phyloP scores from a whole-genome alignment of 2,329 filamentous ascomycete genomes.

The Cytospora leucostoma region DNA sequence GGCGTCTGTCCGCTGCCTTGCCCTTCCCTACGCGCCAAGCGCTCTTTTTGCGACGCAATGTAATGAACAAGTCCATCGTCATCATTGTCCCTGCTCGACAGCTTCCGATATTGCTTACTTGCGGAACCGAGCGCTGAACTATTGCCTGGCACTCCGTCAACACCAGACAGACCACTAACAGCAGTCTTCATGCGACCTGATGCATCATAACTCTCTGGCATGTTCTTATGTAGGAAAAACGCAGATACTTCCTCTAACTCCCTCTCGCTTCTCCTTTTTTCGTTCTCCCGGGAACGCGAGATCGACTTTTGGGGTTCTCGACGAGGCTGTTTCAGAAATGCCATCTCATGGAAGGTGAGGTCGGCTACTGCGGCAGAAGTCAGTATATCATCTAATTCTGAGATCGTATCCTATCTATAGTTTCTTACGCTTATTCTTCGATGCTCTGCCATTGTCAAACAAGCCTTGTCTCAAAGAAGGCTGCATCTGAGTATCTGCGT shows the following conservation, averaged over 20 bases:
- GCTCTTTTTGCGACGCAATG: background rate
- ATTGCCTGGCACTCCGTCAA: background rate
- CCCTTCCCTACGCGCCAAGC: background rate
- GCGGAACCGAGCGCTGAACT: background rate
- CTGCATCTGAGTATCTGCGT: conserved; percentile 37
- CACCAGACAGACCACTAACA: conserved; percentile 10
- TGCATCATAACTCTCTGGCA: conserved; percentile 18
- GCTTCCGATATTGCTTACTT: background rate
- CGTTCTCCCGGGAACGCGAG: conserved; percentile 29
- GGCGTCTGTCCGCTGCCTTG: conserved; percentile 25
- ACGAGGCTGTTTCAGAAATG: conserved; percentile 40
- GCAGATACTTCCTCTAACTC: conserved; percentile 41
- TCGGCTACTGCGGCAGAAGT: conserved; percentile 47
- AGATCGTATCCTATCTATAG: background rate
- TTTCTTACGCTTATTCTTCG: conserved; percentile 22
- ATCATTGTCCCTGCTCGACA: background rate
- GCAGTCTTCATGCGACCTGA: conserved; percentile 13
- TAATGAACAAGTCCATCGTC: background rate
- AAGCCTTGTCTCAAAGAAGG: conserved; percentile 43
- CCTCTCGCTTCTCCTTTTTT: conserved; percentile 35
- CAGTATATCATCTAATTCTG: background rate
- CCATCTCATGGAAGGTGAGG: conserved; percentile 55
- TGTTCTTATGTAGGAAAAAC: conserved; percentile 37
- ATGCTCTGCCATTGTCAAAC: conserved; percentile 45
- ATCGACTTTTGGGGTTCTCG: conserved; percentile 25